A percentile compares a stretch with the other conserved stretches of the same genome.
These are phyloP conservation scores for Triticum monococcum DNA, from an alignment of 176 grass and related monocot genomes.

Conservation along the genomic window DNA sequence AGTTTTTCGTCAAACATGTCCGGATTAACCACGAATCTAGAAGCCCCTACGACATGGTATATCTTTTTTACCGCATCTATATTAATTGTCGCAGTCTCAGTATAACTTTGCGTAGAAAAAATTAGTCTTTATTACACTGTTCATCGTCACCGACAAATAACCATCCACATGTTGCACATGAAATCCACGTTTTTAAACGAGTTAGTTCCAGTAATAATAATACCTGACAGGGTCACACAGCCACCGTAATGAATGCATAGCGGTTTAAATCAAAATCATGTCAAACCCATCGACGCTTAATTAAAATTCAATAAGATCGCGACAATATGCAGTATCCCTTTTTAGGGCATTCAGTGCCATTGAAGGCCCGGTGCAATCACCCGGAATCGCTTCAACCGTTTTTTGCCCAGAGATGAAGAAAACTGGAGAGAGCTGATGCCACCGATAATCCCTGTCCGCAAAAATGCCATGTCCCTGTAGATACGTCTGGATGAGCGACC, in stretches of 20 bases:
- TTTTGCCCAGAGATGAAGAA: neutral
- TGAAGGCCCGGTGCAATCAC: neutral
- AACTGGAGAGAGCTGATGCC: neutral
- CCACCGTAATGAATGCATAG: neutral
- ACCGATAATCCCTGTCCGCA: neutral
- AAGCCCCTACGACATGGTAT: too few relatives aligned
- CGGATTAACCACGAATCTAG: too few relatives aligned
- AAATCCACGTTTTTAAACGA: neutral
- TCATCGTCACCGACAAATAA: too few relatives aligned
- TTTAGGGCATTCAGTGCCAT: neutral
- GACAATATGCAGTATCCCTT: neutral
- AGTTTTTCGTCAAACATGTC: too few relatives aligned
- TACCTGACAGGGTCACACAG: neutral
- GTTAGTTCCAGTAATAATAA: neutral
- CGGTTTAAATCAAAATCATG: neutral
- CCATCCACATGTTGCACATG: neutral
- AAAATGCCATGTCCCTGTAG: neutral
- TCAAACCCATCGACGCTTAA: neutral
- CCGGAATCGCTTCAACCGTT: neutral
- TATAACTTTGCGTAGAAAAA: too few relatives aligned
- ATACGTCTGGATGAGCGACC: neutral
- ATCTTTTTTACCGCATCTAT: too few relatives aligned
- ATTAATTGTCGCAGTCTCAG: too few relatives aligned
- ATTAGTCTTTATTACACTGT: too few relatives aligned
- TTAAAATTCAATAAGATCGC: neutral